Evolutionary conservation across 257 asterid genomes (phyloP).

Genomic region (Solanum virginianum): DNA sequence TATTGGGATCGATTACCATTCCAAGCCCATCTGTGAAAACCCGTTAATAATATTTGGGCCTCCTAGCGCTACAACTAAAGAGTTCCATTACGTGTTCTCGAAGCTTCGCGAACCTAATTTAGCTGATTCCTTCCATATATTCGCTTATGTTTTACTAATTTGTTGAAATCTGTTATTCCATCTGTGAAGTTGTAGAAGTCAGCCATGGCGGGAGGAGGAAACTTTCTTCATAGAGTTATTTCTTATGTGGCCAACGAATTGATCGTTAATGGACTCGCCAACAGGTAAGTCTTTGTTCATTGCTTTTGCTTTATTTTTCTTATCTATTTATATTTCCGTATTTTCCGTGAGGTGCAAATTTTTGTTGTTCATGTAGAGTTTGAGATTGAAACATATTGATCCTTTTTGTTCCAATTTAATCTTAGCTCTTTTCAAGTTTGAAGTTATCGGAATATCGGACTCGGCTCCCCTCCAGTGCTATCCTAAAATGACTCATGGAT

Average conservation of each 20-base stretch:
- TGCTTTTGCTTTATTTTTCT: not conserved
- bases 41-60: not conserved
- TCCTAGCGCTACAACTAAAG: not conserved
- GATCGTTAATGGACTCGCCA: conserved; percentile 40
- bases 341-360: not conserved
- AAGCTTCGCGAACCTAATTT: not conserved
- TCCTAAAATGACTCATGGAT: too few species aligned
- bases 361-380: not conserved
- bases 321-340: not conserved
- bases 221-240: conserved; percentile 50
- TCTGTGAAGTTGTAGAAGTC: not conserved
- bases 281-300: conserved; percentile 29
- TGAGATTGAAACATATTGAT: not conserved
- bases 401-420: not conserved
- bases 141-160: not conserved
- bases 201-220: conserved; percentile 74
- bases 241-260: conserved; percentile 51
- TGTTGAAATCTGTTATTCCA: not conserved
- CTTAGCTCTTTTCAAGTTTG: not conserved
- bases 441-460: not conserved
- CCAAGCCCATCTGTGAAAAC: not conserved
- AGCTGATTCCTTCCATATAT: not conserved
- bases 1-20: not conserved
- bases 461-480: too few species aligned
- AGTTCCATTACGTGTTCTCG: not conserved